Base-by-base conservation (phyloP, 1,284 basidiomycete species). In the Malassezia dermatis region DNA sequence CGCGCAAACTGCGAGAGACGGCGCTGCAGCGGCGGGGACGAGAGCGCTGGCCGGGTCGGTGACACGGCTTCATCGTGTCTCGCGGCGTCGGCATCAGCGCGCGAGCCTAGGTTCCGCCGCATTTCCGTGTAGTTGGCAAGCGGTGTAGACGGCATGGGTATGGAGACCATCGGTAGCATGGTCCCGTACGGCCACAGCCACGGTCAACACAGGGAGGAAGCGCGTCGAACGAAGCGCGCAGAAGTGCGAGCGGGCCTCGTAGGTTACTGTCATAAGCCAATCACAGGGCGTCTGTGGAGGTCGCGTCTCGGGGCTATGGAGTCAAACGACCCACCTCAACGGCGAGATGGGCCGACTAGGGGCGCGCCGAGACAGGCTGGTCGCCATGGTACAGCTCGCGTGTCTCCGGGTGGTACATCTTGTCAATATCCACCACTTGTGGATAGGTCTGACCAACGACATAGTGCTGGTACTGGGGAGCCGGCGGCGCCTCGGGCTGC, bases 81-180 rank as follows among this genome's bases (percentile, higher is more conserved):
- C 17, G 4, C 8, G 7, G 30, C 5, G 15, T 21, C 30, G 12
- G 26, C 26, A 8, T 19, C 48, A 11, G 24, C 19, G 13, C 13
- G 15, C n/a, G 39, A 28, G 15, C 28, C 19, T 4, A 30, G 37
- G 35, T 10, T 3, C 35, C 31, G 42, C n/a, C 50, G 32, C 5
- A 52, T 8, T 12, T 44, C 26, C 8, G 24, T 15, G 12, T 40
- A 27, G 17, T 47, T 44, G 5, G 13, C 21, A 11, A 47, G 1
- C 7, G 55, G 40, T 27, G 55, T 27, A 17, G 55, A 45, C 23
- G 55, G 55, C 50, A 50, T 28, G 1, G 47, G 45, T 24, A 57
- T 52, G 4, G 49, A 30, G 26, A 57, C 47, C 55, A 57, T 57
- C 1, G 55, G 55, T 39, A 57, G 32, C 55, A 57, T 57, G 17